Conservation (phyloP, 805 yeast genomes). For the Dipodascus albidus region DNA sequence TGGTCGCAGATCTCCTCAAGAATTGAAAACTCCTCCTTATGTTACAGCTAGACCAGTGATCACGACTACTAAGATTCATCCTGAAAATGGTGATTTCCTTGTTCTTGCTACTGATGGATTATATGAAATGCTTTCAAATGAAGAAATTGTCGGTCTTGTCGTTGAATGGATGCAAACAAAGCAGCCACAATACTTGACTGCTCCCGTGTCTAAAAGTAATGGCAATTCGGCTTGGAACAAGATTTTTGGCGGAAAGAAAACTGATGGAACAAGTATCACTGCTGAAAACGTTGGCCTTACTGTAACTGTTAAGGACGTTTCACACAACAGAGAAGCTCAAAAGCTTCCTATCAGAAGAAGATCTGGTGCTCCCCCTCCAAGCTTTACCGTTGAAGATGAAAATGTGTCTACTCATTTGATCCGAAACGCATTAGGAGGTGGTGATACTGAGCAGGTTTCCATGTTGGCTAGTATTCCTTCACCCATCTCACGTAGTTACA, state of each 20-base stretch:
- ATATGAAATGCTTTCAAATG: constrained; percentile 83
- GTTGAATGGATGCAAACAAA: constrained; percentile 85
- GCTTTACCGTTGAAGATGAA: constrained; percentile 50
- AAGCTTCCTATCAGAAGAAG: constrained; percentile 63
- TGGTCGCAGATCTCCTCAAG: constrained; percentile 55
- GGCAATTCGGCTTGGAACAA: constrained; percentile 4
- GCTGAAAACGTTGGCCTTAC: constrained; percentile 3
- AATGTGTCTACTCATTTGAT: constrained; percentile 90
- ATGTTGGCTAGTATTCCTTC: constrained; percentile 85
- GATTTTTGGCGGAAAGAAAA: constrained; percentile 1
- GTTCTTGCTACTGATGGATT: constrained; percentile 93
- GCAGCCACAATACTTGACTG: constrained; percentile 30
- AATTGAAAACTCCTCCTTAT: constrained; percentile 85
- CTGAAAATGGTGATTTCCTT: constrained; percentile 67
- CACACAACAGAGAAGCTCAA: constrained; percentile 38
- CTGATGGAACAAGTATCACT: constrained; percentile 4
- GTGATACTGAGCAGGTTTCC: constrained; percentile 75
- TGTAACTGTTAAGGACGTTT: constrained; percentile 23
- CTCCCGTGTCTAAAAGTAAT: not conserved
- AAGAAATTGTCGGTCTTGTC: constrained; percentile 84
- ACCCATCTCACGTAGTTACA: constrained; percentile 80
- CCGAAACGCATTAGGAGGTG: constrained; percentile 87
- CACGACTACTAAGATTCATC: constrained; percentile 65
- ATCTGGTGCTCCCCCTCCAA: constrained; percentile 13
- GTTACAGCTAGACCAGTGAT: constrained; percentile 95